Evolutionary conservation across 116 monocot species (phyloP).

Genomic region (Cymodocea nodosa): DNA sequence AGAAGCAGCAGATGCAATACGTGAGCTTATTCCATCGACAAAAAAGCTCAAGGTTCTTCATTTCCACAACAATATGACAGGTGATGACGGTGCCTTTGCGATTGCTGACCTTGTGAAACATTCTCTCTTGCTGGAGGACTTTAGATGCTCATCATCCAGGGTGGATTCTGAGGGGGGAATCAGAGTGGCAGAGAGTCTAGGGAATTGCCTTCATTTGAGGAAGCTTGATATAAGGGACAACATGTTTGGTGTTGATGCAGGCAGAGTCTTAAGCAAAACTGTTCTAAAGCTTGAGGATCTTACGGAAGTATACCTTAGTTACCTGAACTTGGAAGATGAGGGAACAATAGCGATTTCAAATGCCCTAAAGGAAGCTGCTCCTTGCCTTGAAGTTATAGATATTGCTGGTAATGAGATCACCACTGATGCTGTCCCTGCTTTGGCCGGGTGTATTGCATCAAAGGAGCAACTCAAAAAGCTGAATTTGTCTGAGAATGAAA

Average conservation of each 20-base stretch:
- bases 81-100: conserved; percentile 62
- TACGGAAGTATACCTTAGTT: conserved; percentile 60
- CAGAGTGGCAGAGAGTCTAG: conserved; percentile 41
- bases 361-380: conserved; percentile 31
- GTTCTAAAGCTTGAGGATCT: conserved; percentile 27
- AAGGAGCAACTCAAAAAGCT: conserved; percentile 39
- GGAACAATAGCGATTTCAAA: conserved; percentile 37
- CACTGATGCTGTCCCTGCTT: conserved; percentile 14
- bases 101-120: conserved; percentile 52
- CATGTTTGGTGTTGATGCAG: conserved; percentile 68
- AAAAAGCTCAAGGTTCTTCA: conserved; percentile 62
- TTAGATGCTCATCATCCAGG: conserved; percentile 72
- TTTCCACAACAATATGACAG: conserved; percentile 90
- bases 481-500: conserved; percentile 55
- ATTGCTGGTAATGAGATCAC: conserved; percentile 62
- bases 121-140: conserved; percentile 52
- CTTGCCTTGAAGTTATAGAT: conserved; percentile 45
- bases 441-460: conserved; percentile 10
- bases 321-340: conserved; percentile 67
- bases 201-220: conserved; percentile 29
- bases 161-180: conserved; percentile 59
- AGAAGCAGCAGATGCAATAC: conserved; percentile 70
- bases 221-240: conserved; percentile 75
- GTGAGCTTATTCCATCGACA: conserved; percentile 56
- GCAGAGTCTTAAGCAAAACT: conserved; percentile 34